These are phyloP conservation scores for Melanogaster broomeanus DNA, from an alignment of 768 basidiomycete species.

Conservation along the genomic window DNA sequence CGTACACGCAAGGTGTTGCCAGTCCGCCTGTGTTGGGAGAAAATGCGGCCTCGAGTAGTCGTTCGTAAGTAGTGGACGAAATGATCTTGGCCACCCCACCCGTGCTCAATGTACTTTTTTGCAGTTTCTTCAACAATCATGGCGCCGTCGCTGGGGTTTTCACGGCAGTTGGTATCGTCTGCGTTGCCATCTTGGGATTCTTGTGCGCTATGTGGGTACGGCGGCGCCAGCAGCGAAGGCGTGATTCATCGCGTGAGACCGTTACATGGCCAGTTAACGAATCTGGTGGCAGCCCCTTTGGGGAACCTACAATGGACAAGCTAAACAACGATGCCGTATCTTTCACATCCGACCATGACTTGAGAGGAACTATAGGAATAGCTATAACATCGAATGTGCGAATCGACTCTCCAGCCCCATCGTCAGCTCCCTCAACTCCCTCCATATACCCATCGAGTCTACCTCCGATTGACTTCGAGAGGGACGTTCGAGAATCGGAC, in stretches of 20 bases:
- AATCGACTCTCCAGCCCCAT: slow-evolving; percentile 14
- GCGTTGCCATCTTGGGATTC: slow-evolving; percentile 46
- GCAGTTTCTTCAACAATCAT: slow-evolving; percentile 64
- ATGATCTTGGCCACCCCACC: not conserved
- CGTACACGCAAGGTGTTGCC: slow-evolving; percentile 54
- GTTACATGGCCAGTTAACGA: slow-evolving; percentile 36
- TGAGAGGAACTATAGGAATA: slow-evolving; percentile 12
- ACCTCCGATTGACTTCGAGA: slow-evolving; percentile 30
- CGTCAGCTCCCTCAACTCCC: slow-evolving; percentile 46
- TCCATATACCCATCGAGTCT: slow-evolving; percentile 52
- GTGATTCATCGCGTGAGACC: slow-evolving; percentile 37
- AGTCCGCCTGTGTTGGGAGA: slow-evolving; percentile 43
- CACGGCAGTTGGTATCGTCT: slow-evolving; percentile 60
- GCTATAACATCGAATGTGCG: slow-evolving; percentile 22
- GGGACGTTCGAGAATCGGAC: slow-evolving; percentile 17
- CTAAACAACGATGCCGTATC: slow-evolving; percentile 15
- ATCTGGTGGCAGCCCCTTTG: slow-evolving; percentile 38
- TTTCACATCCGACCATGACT: slow-evolving; percentile 11
- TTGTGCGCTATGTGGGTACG: slow-evolving; percentile 38
- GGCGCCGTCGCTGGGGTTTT: slow-evolving; percentile 77
- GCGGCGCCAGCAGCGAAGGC: slow-evolving; percentile 41
- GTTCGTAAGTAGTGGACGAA: slow-evolving; percentile 26
- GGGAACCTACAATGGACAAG: slow-evolving; percentile 25
- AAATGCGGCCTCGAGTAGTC: slow-evolving; percentile 14
- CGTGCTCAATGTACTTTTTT: slow-evolving; percentile 4